Base-by-base conservation (phyloP, 192 early-diverging fungal species). In the Allomyces arbusculus region DNA sequence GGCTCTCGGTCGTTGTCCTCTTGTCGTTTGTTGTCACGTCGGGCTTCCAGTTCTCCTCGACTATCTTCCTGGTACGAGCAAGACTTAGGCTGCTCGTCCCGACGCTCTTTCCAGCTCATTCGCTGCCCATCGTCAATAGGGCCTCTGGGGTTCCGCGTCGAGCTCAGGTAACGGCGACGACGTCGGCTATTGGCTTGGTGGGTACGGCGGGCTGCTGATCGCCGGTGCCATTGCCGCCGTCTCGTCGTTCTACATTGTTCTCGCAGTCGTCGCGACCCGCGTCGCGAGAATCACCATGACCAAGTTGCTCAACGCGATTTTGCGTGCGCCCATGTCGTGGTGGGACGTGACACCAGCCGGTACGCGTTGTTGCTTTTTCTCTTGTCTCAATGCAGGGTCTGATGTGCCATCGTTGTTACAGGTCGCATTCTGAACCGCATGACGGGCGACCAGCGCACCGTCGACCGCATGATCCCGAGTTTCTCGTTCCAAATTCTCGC, bases 291-390 rank as follows among this genome's bases (percentile, higher is more conserved):
- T n/a, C 50, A 58, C 50, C 50, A 58, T 58, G 50, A n/a, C 70
- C 43, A 72, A 74, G n/a, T 69, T 79, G 9, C 68, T 72, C 40
- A 71, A 72, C 19, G 77, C 81, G 44, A 40, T 90, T 28, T 67
- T 84, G 28, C 82, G 78, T 28, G 86, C 89, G 50, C 50, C 50
- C 50, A 58, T 58, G 50, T n/a, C 16, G 16, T 58, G 50, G 50
- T 58, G 12, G 16, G 50, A 58, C 50, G 50, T 58, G 50, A 58
- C 50, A 16, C 50, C 50, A 3, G 50, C 50, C 20, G 50, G 50
- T 58, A 40, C 33, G 33, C 33, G 3, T 7, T 40, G 33, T 40
- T 40, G 26, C 26, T 40, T 40, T 40, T 40, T 3, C 7, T 40
- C 7, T 40, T 40, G 33, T 8, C 33, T 40, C 33, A 8, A 7